A percentile compares a stretch with the other conserved stretches of the same genome.
Evolutionary conservation across 1,284 basidiomycete species (phyloP).

Genomic region (Puccinia coronata): DNA sequence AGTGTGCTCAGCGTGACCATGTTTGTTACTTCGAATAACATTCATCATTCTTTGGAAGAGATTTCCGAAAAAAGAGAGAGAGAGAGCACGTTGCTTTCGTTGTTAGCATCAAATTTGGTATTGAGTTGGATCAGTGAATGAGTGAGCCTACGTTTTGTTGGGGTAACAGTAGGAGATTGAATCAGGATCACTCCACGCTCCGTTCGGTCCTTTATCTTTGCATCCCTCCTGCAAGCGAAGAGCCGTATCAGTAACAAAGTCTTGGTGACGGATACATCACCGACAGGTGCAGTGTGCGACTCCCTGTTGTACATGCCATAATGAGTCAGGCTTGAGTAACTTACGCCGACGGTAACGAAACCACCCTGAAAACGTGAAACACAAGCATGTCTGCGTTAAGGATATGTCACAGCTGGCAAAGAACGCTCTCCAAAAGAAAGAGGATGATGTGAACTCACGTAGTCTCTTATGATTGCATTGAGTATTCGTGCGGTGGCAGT

Average conservation of each 20-base stretch:
- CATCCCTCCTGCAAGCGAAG: slow-evolving; percentile 32
- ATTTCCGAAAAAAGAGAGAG: neutral
- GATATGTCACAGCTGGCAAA: no score
- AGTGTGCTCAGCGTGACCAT: neutral
- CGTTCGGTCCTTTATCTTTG: slow-evolving; percentile 40
- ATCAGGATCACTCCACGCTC: slow-evolving; percentile 42
- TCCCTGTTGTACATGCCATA: no score
- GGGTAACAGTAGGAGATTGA: slow-evolving; percentile 37
- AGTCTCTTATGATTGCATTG: slow-evolving; percentile 32
- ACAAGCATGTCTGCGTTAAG: no score
- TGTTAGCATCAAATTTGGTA: no score
- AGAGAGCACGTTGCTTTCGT: no score
- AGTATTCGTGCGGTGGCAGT: slow-evolving; percentile 35
- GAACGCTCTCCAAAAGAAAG: no score
- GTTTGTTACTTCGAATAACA: slow-evolving; percentile 39
- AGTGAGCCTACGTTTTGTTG: slow-evolving; percentile 42
- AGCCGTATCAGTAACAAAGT: neutral
- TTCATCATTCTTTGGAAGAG: slow-evolving; percentile 28
- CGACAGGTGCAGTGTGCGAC: no score
- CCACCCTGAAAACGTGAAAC: slow-evolving; percentile 23
- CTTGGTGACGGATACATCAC: no score
- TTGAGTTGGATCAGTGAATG: neutral
- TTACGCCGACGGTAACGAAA: slow-evolving; percentile 43
- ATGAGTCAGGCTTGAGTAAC: no score
- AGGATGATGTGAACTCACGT: slow-evolving; percentile 23